A percentile compares a stretch with the other conserved stretches of the same genome.
phyloP scores from a whole-genome alignment of 768 basidiomycete genomes.

The Exsudoporus frostii region DNA sequence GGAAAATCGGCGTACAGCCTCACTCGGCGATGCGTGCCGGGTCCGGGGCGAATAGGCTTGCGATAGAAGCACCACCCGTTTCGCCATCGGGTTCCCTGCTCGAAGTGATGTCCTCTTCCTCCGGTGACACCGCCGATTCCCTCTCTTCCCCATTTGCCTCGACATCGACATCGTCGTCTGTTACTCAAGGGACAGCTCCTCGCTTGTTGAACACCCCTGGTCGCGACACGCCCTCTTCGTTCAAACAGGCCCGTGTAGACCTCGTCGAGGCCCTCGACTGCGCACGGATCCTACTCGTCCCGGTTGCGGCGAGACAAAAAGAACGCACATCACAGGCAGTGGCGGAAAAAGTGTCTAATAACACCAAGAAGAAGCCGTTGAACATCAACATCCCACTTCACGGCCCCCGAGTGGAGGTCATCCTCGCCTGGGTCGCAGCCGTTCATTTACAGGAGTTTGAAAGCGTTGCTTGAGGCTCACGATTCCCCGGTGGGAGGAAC shows the following conservation, averaged over 20 bases:
- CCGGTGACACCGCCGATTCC: constrained; percentile 21
- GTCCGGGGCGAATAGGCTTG: constrained; percentile 40
- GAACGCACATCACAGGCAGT: constrained; percentile 53
- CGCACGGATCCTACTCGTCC: constrained; percentile 68
- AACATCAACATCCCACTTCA: constrained; percentile 81
- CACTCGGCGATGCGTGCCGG: constrained; percentile 42
- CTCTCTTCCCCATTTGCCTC: constrained; percentile 17
- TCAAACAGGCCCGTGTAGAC: constrained; percentile 31
- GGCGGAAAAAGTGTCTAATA: constrained; percentile 42
- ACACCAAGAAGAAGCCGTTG: constrained; percentile 51
- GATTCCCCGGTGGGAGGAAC: neutral
- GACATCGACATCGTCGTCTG: constrained; percentile 24
- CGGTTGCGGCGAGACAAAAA: constrained; percentile 61
- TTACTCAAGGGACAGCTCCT: constrained; percentile 8
- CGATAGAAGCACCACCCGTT: constrained; percentile 36
- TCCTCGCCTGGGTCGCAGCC: constrained; percentile 82
- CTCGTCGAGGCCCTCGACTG: constrained; percentile 60
- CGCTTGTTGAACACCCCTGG: constrained; percentile 25
- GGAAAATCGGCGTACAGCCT: constrained; percentile 62
- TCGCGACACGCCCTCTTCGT: constrained; percentile 15
- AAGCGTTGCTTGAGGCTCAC: constrained; percentile 18
- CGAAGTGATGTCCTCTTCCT: constrained; percentile 25
- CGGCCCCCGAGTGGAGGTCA: constrained; percentile 81
- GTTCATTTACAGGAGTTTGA: constrained; percentile 78
- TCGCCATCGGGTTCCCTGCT: constrained; percentile 23